Base-by-base conservation (phyloP, 768 basidiomycete genomes). In the Chlorophyllum brunneum region DNA sequence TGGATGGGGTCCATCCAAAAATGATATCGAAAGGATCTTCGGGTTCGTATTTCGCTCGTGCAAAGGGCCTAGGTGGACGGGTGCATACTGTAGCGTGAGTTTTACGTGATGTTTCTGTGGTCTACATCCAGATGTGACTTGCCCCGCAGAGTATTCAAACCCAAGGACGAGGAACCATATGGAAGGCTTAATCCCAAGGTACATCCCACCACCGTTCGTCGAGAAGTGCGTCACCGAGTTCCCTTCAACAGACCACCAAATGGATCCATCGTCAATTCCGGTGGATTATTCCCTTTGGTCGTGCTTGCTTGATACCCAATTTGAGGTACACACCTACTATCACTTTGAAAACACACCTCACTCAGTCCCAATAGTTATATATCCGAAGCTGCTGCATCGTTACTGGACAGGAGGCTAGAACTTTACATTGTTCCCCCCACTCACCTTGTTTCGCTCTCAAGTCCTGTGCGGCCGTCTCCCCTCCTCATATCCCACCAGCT, bases 1-100 rank as follows among this genome's bases (percentile, higher is more conserved):
- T 70, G 5, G 86, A 84, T 20, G 91, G 90, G 10, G 78, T 91
- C 37, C 91, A 95, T 60, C 92, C 92, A 8, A 91, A 92, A 66
- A 88, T 95, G 82, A 95, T 95, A 44, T 68, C 80, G 4, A 93
- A 92, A 61, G 93, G 93, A 9, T 92, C 88, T 2, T 90, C 87
- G 4, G 93, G 93, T 0, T 91, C 88, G 40, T 95, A 95, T 68
- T 95, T 95, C 67, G 91, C 88, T n/a, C 81, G 89, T 52, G 81
- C 85, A 1, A 92, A 86, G 67, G 29, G 26, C 9, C 70, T 75
- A n/a, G 86, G 89, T 11, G 86, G 86, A 18, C 74, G 77, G 39
- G 78, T 91, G 5, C 85, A 88, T 56, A 91, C 87, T 11, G 84
- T 92, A 38, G 89, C 86, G 89, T 90, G 62, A 67, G 88, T 71